A percentile compares a stretch with the other conserved stretches of the same genome.
Evolutionary conservation across 495 filamentous ascomycete species (phyloP).

Genomic region (Aspergillus egyptiacus): DNA sequence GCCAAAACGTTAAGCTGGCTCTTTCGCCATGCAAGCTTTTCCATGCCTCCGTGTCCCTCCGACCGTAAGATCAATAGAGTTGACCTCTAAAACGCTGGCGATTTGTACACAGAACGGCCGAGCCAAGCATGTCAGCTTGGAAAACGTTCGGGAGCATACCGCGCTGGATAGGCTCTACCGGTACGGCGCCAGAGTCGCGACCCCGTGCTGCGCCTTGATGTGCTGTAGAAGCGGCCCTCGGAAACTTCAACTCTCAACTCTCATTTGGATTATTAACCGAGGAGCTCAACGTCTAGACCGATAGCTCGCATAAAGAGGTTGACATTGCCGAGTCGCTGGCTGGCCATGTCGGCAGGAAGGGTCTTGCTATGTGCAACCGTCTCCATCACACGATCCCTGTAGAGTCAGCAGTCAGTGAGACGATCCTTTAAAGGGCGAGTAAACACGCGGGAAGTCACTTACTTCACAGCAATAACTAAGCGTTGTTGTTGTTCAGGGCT

Average conservation of each 20-base stretch:
- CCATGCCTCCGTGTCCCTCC: neutral
- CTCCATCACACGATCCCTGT: constrained; percentile 90
- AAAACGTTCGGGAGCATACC: neutral
- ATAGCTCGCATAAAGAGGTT: constrained; percentile 99
- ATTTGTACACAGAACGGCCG: neutral
- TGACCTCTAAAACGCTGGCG: too few species aligned
- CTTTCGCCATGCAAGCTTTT: neutral
- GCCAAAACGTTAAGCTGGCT: neutral
- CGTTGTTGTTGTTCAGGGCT: constrained; percentile 89
- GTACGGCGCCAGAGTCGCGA: neutral
- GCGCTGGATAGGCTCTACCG: neutral
- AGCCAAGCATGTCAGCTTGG: neutral
- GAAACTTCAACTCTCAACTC: neutral
- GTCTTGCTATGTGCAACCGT: constrained; percentile 82
- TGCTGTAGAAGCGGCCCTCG: neutral
- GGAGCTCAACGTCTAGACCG: constrained; percentile 89
- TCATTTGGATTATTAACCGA: constrained; percentile 49
- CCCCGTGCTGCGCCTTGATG: neutral
- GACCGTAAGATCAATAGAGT: too few species aligned
- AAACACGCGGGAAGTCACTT: constrained; percentile 23
- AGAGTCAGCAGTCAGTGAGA: constrained; percentile 16
- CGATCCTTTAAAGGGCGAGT: neutral
- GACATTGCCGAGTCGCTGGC: constrained; percentile 77
- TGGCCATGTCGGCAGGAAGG: constrained; percentile 76
- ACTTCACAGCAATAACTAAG: constrained; percentile 90